Evolutionary conservation across 2,329 filamentous ascomycete species (phyloP).

Genomic region (Pseudopithomyces chartarum): DNA sequence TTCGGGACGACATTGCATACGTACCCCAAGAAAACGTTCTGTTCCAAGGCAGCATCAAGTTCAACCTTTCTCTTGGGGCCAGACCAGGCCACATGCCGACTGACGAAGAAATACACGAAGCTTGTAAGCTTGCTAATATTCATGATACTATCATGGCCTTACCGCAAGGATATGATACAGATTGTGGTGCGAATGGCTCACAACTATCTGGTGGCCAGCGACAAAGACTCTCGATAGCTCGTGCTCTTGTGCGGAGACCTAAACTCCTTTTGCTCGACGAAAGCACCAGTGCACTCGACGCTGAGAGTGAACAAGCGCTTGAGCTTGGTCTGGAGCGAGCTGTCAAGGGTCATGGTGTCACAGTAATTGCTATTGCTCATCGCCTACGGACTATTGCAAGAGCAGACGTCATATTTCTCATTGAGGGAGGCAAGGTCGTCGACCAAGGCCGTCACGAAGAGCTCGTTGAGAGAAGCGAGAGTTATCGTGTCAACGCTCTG

Average conservation of each 20-base stretch:
- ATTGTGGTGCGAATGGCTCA: slow-evolving; percentile 48
- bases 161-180: slow-evolving; percentile 68
- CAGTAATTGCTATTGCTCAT: slow-evolving; percentile 53
- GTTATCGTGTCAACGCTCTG: slow-evolving; percentile 56
- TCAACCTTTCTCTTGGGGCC: slow-evolving; percentile 54
- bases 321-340: slow-evolving; percentile 47
- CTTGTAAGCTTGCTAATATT: slow-evolving; percentile 71
- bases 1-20: slow-evolving; percentile 52
- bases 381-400: slow-evolving; percentile 48
- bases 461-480: slow-evolving; percentile 54
- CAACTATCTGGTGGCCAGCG: slow-evolving; percentile 51
- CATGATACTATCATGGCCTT: slow-evolving; percentile 69
- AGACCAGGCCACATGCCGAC: slow-evolving; percentile 60
- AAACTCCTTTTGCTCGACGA: slow-evolving; percentile 50
- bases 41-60: slow-evolving; percentile 55
- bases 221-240: slow-evolving; percentile 50
- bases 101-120: slow-evolving; percentile 67
- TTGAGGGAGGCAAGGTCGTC: slow-evolving; percentile 55
- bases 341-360: slow-evolving; percentile 41
- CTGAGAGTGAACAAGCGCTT: slow-evolving; percentile 48
- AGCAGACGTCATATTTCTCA: slow-evolving; percentile 51
- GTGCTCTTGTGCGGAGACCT: slow-evolving; percentile 50
- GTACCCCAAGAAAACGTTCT: slow-evolving; percentile 56
- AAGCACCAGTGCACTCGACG: slow-evolving; percentile 50
- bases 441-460: slow-evolving; percentile 57